Percentiles rank a stretch among this genome's conserved stretches.
phyloP scores from a whole-genome alignment of 257 asterid species.

The Paraleonurus japonicus region DNA sequence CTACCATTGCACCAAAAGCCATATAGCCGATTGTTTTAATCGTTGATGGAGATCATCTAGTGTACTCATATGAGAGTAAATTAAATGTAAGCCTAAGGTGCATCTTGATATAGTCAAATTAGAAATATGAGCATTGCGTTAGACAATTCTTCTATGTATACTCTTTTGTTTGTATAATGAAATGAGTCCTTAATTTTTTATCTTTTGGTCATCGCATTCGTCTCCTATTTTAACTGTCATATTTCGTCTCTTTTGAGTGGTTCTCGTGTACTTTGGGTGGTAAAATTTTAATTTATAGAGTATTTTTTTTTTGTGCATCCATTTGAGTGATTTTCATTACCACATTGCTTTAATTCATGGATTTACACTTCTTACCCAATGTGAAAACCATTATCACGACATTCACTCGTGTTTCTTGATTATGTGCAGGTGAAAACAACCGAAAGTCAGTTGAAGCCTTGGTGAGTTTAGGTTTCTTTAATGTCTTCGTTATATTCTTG shows the following conservation, averaged over 20 bases:
- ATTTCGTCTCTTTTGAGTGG: not conserved
- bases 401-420: constrained; percentile 8
- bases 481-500: not conserved
- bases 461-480: constrained; percentile 35
- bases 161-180: not conserved
- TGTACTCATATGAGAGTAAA: not conserved
- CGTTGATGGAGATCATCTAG: not conserved
- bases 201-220: not conserved
- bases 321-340: not conserved
- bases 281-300: not conserved
- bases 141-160: not conserved
- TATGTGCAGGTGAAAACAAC: constrained; percentile 52
- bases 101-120: not conserved
- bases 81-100: not conserved
- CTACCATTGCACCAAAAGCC: not conserved
- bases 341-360: constrained; percentile 6
- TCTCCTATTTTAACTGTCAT: not conserved
- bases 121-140: not conserved
- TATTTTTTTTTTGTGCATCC: not conserved
- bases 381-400: not conserved
- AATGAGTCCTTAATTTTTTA: not conserved
- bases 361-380: not conserved
- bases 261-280: not conserved
- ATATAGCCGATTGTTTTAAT: not conserved
- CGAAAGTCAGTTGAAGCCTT: constrained; percentile 62